Conservation (phyloP, 2,329 filamentous ascomycete genomes). For the Ascochyta rabiei region DNA sequence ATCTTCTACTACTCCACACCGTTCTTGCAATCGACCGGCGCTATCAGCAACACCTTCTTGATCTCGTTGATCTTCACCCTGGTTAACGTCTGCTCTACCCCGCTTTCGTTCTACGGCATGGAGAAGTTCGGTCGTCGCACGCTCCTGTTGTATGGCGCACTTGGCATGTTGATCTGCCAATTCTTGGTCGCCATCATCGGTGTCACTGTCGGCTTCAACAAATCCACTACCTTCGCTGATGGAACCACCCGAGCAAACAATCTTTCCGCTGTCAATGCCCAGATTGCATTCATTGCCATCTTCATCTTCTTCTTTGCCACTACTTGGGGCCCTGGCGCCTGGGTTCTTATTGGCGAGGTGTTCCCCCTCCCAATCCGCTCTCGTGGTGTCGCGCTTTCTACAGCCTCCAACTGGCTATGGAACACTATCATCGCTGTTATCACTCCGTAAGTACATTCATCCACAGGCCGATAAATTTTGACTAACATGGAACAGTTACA, state of each 20-base stretch:
- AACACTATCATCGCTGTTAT: conserved; percentile 50
- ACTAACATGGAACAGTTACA: conserved; percentile 28
- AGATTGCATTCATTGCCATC: conserved; percentile 57
- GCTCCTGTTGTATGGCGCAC: conserved; percentile 72
- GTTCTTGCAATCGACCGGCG: conserved; percentile 26
- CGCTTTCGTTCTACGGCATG: conserved; percentile 73
- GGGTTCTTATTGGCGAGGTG: conserved; percentile 56
- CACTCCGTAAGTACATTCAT: conserved; percentile 63
- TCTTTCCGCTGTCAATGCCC: conserved; percentile 24
- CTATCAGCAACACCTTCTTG: conserved; percentile 58
- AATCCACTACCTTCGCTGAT: conserved; percentile 20
- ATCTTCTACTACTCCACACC: conserved; percentile 45
- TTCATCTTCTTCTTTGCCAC: conserved; percentile 79
- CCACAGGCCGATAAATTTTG: neutral
- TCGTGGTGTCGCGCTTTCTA: conserved; percentile 54
- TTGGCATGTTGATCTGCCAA: conserved; percentile 64
- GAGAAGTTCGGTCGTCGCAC: conserved; percentile 76
- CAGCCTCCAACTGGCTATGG: conserved; percentile 59
- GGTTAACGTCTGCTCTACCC: conserved; percentile 75
- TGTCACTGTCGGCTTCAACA: conserved; percentile 22
- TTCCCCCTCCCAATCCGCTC: conserved; percentile 49
- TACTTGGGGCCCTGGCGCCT: conserved; percentile 75
- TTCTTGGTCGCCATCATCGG: conserved; percentile 40
- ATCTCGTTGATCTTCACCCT: conserved; percentile 74
- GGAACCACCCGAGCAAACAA: conserved; percentile 13